These are phyloP conservation scores for Cardamine occulta DNA, from an alignment of 345 rosid genomes.

Conservation along the genomic window DNA sequence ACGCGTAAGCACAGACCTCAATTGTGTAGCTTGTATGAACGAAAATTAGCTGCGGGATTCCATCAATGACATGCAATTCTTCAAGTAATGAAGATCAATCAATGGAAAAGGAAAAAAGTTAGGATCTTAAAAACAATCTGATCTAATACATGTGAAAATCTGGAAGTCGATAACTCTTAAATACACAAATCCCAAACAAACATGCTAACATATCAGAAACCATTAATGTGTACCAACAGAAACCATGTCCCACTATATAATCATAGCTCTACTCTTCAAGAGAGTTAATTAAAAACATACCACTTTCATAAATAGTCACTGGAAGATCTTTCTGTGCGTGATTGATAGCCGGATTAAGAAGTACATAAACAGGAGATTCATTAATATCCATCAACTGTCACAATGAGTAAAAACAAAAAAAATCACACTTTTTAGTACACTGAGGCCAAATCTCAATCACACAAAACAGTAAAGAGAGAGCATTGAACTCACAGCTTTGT, in stretches of 20 bases:
- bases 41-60: conserved; percentile 92
- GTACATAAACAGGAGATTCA: conserved; percentile 92
- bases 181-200: not conserved
- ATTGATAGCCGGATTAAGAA: conserved; percentile 84
- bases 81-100: conserved; percentile 33
- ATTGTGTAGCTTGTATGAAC: conserved; percentile 89
- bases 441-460: conserved; percentile 3
- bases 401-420: not conserved
- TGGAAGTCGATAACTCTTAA: not conserved
- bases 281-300: conserved; percentile 41
- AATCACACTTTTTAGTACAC: not conserved
- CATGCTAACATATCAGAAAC: conserved; percentile 11
- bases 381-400: conserved; percentile 94
- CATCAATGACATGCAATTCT: conserved; percentile 98
- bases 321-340: conserved; percentile 96
- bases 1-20: conserved; percentile 57
- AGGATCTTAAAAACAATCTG: conserved; percentile 24
- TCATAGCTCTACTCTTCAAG: not conserved
- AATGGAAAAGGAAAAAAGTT: conserved; percentile 7
- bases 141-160: not conserved
- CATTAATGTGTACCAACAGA: not conserved
- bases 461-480: not conserved
- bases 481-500: conserved; percentile 73
- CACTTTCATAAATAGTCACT: conserved; percentile 84
- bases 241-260: conserved; percentile 4